Evolutionary conservation across 2,329 filamentous ascomycete species (phyloP).

Genomic region (Fusarium nanum): DNA sequence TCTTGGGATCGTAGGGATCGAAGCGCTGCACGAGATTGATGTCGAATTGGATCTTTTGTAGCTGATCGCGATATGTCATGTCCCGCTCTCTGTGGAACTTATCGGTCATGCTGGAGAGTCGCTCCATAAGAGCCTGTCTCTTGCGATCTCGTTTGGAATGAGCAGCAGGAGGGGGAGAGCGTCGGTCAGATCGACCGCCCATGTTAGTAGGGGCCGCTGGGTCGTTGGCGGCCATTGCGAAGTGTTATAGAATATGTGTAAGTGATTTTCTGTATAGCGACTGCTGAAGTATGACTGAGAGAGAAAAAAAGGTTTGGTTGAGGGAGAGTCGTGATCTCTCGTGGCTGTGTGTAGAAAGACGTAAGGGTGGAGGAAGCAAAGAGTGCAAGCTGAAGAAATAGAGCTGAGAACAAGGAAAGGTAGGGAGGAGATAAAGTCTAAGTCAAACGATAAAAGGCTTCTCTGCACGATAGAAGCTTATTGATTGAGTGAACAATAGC

Average conservation of each 20-base stretch:
- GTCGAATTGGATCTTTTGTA: conserved; percentile 92
- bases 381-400: conserved; percentile 21
- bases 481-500: conserved; percentile 6
- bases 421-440: background rate
- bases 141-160: conserved; percentile 91
- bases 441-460: conserved; percentile 3
- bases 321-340: conserved; percentile 10
- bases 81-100: conserved; percentile 86
- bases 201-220: conserved; percentile 49
- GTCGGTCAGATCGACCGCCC: conserved; percentile 51
- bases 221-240: conserved; percentile 56
- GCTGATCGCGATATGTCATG: conserved; percentile 85
- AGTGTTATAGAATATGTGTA: conserved; percentile 3
- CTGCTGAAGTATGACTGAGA: background rate
- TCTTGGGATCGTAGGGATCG: conserved; percentile 79
- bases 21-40: conserved; percentile 87
- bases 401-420: conserved; percentile 20
- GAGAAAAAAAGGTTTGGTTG: background rate
- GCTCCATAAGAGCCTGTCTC: conserved; percentile 83
- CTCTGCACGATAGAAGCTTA: background rate
- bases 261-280: background rate
- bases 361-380: conserved; percentile 28
- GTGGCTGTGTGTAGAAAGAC: conserved; percentile 4
- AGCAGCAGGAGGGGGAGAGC: conserved; percentile 54
- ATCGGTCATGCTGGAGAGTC: conserved; percentile 78